Percentiles rank a stretch among this genome's conserved stretches.
Evolutionary conservation across 1,284 basidiomycete species (phyloP).

Genomic region (Rhodotorula sp.): DNA sequence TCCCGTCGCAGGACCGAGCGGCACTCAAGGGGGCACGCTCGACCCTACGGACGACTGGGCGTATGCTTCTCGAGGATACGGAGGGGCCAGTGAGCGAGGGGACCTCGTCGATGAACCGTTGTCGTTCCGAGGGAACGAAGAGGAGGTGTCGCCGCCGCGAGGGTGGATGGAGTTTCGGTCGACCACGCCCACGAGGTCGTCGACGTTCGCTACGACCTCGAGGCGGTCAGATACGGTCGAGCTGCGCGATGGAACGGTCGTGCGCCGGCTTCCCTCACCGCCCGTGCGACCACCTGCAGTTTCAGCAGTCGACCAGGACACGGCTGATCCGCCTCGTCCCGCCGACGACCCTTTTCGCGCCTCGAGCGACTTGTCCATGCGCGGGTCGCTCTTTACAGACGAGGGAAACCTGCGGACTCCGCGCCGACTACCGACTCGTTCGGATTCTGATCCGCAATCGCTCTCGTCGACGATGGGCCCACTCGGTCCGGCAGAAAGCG

Average conservation of each 20-base stretch:
- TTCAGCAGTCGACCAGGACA: not conserved
- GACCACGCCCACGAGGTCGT: not conserved
- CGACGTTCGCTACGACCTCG: no score
- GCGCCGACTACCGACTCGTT: conserved; percentile 7
- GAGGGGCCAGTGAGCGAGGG: not conserved
- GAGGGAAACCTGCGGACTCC: not conserved
- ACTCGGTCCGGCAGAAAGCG: not conserved
- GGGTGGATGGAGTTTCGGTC: not conserved
- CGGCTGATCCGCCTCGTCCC: no score
- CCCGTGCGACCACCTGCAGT: not conserved
- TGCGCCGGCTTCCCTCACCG: not conserved
- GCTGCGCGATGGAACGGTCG: not conserved
- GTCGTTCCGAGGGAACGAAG: no score
- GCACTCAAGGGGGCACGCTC: not conserved
- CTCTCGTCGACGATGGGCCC: not conserved
- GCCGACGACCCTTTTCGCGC: conserved; percentile 1
- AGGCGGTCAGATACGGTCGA: not conserved
- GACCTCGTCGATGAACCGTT: not conserved
- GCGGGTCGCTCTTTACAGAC: not conserved
- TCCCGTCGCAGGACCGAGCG: not conserved
- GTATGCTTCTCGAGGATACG: no score
- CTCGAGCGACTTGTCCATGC: not conserved
- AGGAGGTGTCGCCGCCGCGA: no score
- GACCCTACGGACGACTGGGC: not conserved
- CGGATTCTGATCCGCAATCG: conserved; percentile 12